Evolutionary conservation across 2,329 filamentous ascomycete genomes (phyloP).

Genomic region (Cladosporium sp.): DNA sequence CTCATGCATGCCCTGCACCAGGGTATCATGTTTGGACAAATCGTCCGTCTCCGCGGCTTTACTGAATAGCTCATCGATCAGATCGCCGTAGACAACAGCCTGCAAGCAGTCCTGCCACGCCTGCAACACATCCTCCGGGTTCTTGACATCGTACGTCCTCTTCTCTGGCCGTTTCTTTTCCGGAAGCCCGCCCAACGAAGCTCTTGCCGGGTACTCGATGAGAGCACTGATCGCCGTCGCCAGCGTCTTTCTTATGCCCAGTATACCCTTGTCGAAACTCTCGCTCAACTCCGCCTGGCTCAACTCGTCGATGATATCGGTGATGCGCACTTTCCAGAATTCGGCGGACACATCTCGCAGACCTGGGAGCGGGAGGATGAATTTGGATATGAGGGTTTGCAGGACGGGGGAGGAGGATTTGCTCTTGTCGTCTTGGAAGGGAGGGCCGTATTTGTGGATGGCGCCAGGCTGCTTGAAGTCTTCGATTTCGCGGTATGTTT

Average conservation of each 20-base stretch:
- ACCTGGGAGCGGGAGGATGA: conserved; percentile 67
- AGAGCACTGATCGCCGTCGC: conserved; percentile 71
- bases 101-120: conserved; percentile 70
- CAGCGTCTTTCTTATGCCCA: conserved; percentile 74
- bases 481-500: conserved; percentile 67
- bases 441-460: conserved; percentile 69
- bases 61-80: conserved; percentile 66
- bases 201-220: conserved; percentile 69
- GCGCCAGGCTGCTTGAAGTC: conserved; percentile 67
- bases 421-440: conserved; percentile 59
- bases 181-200: conserved; percentile 64
- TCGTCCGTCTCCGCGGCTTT: conserved; percentile 62
- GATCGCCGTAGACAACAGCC: conserved; percentile 66
- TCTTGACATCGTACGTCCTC: conserved; percentile 58
- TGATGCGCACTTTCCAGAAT: conserved; percentile 67
- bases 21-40: conserved; percentile 64
- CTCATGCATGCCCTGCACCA: conserved; percentile 66
- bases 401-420: conserved; percentile 56
- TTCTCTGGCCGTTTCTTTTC: conserved; percentile 34
- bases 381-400: conserved; percentile 66
- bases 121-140: conserved; percentile 61
- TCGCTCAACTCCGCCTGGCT: conserved; percentile 72
- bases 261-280: conserved; percentile 76
- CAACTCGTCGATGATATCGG: conserved; percentile 62
- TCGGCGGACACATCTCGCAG: conserved; percentile 62